These are phyloP conservation scores for Orbilia blumenaviensis DNA, from an alignment of 2,329 filamentous ascomycete species.

Conservation along the genomic window DNA sequence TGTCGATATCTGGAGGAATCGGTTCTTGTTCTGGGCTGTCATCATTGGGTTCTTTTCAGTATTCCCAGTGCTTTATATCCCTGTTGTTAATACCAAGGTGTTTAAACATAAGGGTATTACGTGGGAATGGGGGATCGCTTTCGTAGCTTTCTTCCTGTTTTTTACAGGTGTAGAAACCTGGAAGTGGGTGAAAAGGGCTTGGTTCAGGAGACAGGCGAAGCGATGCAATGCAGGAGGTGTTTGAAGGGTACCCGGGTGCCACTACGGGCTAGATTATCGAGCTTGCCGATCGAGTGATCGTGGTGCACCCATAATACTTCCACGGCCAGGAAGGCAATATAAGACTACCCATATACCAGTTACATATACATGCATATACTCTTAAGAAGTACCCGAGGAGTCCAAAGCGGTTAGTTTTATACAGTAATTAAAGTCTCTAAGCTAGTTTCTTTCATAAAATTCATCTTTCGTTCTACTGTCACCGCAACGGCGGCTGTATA, in stretches of 20 bases:
- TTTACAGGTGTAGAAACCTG: slow-evolving; percentile 72
- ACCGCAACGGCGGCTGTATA: too few species aligned
- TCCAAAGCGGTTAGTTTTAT: too few species aligned
- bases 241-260: neutral
- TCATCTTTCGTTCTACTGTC: too few species aligned
- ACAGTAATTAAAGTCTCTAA: too few species aligned
- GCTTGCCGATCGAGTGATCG: too few species aligned
- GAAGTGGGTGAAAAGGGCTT: slow-evolving; percentile 72
- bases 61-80: slow-evolving; percentile 74
- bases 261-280: too few species aligned
- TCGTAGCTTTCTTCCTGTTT: slow-evolving; percentile 69
- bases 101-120: slow-evolving; percentile 75
- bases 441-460: too few species aligned
- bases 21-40: slow-evolving; percentile 73
- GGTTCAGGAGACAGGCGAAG: slow-evolving; percentile 3
- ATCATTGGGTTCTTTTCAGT: slow-evolving; percentile 69
- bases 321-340: too few species aligned
- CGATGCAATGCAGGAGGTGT: neutral
- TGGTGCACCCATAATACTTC: too few species aligned
- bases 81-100: slow-evolving; percentile 71
- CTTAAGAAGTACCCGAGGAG: too few species aligned
- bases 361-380: too few species aligned
- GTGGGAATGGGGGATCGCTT: slow-evolving; percentile 78
- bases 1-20: slow-evolving; percentile 72
- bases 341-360: too few species aligned